phyloP scores from a whole-genome alignment of 768 basidiomycete genomes.

The Suillus spraguei region DNA sequence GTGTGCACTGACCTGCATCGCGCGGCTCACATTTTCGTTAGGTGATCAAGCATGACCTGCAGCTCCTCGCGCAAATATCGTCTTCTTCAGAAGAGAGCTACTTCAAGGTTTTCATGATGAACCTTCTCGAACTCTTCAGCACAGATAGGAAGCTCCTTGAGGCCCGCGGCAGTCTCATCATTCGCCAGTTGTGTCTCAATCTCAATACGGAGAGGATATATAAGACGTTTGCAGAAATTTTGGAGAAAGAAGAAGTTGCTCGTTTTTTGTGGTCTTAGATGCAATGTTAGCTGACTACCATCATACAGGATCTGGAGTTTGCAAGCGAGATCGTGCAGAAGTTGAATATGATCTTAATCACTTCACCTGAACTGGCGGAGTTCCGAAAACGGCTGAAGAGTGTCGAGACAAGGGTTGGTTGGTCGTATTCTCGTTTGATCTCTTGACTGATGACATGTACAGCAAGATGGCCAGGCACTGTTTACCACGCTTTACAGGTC shows the following conservation, averaged over 20 bases:
- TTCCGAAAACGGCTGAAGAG: conserved; percentile 93
- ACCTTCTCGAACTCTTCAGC: conserved; percentile 91
- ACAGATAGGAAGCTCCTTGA: conserved; percentile 91
- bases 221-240: conserved; percentile 91
- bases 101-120: conserved; percentile 95
- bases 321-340: conserved; percentile 98
- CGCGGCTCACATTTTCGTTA: conserved; percentile 29
- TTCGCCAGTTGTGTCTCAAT: conserved; percentile 91
- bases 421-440: conserved; percentile 7
- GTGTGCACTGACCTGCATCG: background rate
- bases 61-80: conserved; percentile 95
- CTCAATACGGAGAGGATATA: conserved; percentile 96
- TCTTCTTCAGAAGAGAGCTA: conserved; percentile 94
- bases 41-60: conserved; percentile 96
- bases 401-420: conserved; percentile 83
- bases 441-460: background rate
- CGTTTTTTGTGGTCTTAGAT: background rate
- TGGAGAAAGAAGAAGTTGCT: conserved; percentile 95
- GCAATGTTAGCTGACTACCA: conserved; percentile 2
- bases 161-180: conserved; percentile 91
- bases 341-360: conserved; percentile 94
- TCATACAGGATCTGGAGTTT: conserved; percentile 87
- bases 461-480: conserved; percentile 95
- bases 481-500: conserved; percentile 94
- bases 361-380: conserved; percentile 93